A percentile compares a stretch with the other conserved stretches of the same genome.
Evolutionary conservation across 2,329 filamentous ascomycete genomes (phyloP).

Genomic region (Lachnellula arida): DNA sequence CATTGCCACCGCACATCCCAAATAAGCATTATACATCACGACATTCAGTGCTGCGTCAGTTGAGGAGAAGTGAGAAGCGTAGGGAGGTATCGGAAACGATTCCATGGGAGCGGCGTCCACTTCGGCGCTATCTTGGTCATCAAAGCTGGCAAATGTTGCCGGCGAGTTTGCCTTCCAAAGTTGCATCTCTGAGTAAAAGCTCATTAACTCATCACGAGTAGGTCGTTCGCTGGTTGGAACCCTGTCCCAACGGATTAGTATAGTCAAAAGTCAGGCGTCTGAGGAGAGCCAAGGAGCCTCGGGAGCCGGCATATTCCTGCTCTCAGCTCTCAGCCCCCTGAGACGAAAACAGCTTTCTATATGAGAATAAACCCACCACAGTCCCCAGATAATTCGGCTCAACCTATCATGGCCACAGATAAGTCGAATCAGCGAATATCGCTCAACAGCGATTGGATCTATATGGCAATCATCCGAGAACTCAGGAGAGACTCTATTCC

Average conservation of each 20-base stretch:
- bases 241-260: too few species aligned
- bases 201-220: constrained; percentile 12
- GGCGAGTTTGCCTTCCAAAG: constrained; percentile 18
- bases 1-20: constrained; percentile 14
- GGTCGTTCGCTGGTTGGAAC: constrained; percentile 11
- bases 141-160: constrained; percentile 10
- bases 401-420: constrained; percentile 18
- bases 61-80: constrained; percentile 1
- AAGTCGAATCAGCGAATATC: constrained; percentile 14
- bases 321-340: too few species aligned
- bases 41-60: constrained; percentile 16
- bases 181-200: constrained; percentile 14
- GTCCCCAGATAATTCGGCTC: constrained; percentile 15
- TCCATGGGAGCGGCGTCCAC: neutral
- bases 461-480: constrained; percentile 1
- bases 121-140: neutral
- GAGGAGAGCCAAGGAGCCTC: too few species aligned
- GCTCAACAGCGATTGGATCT: constrained; percentile 11
- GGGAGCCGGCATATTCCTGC: too few species aligned
- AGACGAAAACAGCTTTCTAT: too few species aligned
- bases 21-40: constrained; percentile 13
- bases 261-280: too few species aligned
- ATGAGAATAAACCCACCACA: constrained; percentile 7
- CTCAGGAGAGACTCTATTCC: constrained; percentile 8
- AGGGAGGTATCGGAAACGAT: constrained; percentile 9